Evolutionary conservation across 805 yeast species (phyloP).

Genomic region (Candida dajiaensis): DNA sequence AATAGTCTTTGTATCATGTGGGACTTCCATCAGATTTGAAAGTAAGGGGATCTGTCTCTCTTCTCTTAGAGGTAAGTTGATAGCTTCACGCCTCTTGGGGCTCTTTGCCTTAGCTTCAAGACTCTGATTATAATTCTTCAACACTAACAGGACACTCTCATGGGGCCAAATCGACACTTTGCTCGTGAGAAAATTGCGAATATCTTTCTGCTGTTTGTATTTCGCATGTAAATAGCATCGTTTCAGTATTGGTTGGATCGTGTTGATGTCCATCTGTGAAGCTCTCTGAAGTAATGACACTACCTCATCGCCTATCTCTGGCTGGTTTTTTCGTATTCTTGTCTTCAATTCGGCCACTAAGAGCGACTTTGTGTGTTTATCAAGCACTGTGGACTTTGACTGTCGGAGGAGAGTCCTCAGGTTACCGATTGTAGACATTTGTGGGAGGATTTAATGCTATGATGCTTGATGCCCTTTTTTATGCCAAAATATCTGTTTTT

Average conservation of each 20-base stretch:
- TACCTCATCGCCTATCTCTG: neutral
- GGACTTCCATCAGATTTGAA: neutral
- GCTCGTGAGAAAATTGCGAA: conserved; percentile 17
- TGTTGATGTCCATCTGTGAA: neutral
- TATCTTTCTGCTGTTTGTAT: conserved; percentile 15
- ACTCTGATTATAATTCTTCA: conserved; percentile 8
- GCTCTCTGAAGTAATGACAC: neutral
- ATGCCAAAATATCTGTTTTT: neutral
- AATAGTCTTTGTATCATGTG: neutral
- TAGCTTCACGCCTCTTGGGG: neutral
- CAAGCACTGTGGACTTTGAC: conserved; percentile 1
- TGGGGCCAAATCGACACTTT: conserved; percentile 20
- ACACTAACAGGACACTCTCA: conserved; percentile 9
- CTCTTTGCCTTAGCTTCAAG: conserved; percentile 7
- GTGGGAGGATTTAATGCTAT: no score
- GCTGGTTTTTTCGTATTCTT: conserved; percentile 9
- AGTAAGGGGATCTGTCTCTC: conserved; percentile 10
- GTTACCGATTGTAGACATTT: neutral
- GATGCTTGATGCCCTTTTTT: no score
- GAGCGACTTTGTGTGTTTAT: conserved; percentile 1
- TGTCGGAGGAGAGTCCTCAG: conserved; percentile 2
- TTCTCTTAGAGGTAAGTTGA: conserved; percentile 11
- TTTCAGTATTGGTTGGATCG: conserved; percentile 11
- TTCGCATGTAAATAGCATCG: conserved; percentile 16
- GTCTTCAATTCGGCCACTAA: conserved; percentile 7